Evolutionary conservation across 2,329 filamentous ascomycete genomes (phyloP), one percentile per base, ranked within the genome.

Genomic region (Penicillium oxalicum): DNA sequence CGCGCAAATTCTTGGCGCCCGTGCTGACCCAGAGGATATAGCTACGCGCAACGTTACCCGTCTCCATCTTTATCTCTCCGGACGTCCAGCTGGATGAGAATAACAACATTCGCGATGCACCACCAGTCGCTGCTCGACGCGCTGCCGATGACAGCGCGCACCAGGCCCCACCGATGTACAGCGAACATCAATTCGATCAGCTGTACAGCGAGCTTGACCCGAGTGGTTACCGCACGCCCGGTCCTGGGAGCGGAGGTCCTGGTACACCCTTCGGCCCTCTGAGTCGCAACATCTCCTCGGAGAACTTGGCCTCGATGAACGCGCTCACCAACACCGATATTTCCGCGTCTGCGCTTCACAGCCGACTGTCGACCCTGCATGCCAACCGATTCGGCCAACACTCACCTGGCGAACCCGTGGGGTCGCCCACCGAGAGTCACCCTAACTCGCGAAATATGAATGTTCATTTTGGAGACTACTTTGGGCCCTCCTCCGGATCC

Each of bases 31-130:
- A 45, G 11, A 5, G n/a, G 12, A 42, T 53, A 6, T 5, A 87
- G 83, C 81, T 96, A 45, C 86, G 91, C 45, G 91, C 91, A 40
- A 93, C 90, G 37, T 81, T 97, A 29, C 91, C 93, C 1, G 81
- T 97, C 12, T 89, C 89, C 47, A 84, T 98, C 35, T 96, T 95
- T 71, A 96, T 97, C 57, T 98, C 93, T 4, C 91, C 93, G 0
- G 93, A 93, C 63, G 83, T 95, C 61, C 86, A 89, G 0, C 81
- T 96, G 34, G 88, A 93, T 61, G 89, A 95, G 45, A 81, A 91
- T 51, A 93, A 95, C 59, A 85, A 87, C 60, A 78, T 97, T 2
- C 75, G 88, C 45, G 77, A 79, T 45, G 79, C 82, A 61, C 74
- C 74, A n/a, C 76, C 79, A 12, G 59, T 75, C 63, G 65, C 74